Evolutionary conservation across 75 land plant species (phyloP).

Genomic region (Larix kaempferi): DNA sequence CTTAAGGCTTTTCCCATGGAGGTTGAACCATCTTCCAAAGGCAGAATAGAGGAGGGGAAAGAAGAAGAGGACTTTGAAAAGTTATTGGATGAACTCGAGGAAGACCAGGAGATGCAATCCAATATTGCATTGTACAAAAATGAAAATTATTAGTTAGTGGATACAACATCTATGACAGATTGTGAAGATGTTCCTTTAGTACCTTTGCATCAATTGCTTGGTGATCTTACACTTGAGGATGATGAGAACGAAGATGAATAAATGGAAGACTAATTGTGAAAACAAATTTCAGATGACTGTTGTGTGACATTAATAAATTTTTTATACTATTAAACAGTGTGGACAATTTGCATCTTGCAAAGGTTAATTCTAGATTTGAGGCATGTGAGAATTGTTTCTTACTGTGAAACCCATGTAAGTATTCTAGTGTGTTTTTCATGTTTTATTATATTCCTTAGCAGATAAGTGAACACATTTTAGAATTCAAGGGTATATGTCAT

Average conservation of each 20-base stretch:
- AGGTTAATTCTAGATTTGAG: too few relatives aligned
- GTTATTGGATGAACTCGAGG: conserved; percentile 73
- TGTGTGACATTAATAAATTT: too few relatives aligned
- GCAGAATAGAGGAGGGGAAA: conserved; percentile 53
- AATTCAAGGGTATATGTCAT: too few relatives aligned
- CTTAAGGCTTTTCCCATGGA: conserved; percentile 72
- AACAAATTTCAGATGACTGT: too few relatives aligned
- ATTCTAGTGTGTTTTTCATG: too few relatives aligned
- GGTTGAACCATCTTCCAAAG: conserved; percentile 37
- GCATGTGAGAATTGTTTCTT: too few relatives aligned
- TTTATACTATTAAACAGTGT: too few relatives aligned
- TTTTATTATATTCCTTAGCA: too few relatives aligned
- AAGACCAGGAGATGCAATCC: conserved; percentile 74
- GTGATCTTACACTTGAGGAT: conserved; percentile 56
- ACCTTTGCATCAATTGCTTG: conserved; percentile 71
- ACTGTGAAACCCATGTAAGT: too few relatives aligned
- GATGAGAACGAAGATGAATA: conserved; percentile 38
- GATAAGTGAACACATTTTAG: too few relatives aligned
- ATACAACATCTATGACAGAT: conserved; percentile 58
- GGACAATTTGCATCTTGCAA: too few relatives aligned
- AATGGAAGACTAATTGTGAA: too few relatives aligned
- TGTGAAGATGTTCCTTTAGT: conserved; percentile 67
- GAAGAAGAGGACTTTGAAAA: conserved; percentile 57
- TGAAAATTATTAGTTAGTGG: conserved; percentile 50
- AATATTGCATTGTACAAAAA: conserved; percentile 67